Percentiles rank a stretch among this genome's conserved stretches.
Conservation (phyloP, 2,329 filamentous ascomycete species). For the Ceratocystis smalleyi region DNA sequence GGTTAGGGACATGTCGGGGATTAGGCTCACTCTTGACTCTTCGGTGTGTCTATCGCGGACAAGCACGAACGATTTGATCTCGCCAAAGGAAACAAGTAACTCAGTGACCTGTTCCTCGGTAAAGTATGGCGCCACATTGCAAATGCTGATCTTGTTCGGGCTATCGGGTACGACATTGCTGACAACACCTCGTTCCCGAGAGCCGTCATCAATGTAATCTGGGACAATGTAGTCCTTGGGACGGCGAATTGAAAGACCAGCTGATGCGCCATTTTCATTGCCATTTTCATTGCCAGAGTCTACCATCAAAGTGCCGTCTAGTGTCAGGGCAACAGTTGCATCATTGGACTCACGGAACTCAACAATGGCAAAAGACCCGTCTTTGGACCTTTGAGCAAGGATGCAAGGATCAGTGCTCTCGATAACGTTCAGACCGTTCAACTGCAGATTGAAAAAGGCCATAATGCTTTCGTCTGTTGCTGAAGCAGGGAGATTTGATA, state of each 20-base stretch:
- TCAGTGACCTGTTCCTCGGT: slow-evolving; percentile 85
- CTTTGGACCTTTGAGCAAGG: slow-evolving; percentile 64
- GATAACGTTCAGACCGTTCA: slow-evolving; percentile 91
- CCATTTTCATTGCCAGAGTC: slow-evolving; percentile 38
- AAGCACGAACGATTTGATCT: slow-evolving; percentile 78
- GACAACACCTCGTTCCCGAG: slow-evolving; percentile 60
- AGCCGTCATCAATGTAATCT: slow-evolving; percentile 50
- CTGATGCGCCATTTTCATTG: slow-evolving; percentile 35
- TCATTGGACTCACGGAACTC: slow-evolving; percentile 83
- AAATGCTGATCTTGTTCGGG: slow-evolving; percentile 85
- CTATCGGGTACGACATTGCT: slow-evolving; percentile 76
- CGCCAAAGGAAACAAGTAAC: slow-evolving; percentile 77
- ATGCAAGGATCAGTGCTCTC: slow-evolving; percentile 72
- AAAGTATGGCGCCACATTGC: slow-evolving; percentile 76
- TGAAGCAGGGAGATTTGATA: slow-evolving; percentile 61
- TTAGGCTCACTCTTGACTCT: slow-evolving; percentile 60
- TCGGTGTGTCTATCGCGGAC: slow-evolving; percentile 76
- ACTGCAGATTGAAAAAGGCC: slow-evolving; percentile 86
- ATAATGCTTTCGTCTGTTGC: slow-evolving; percentile 62
- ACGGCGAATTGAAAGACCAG: slow-evolving; percentile 60
- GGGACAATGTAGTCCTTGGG: slow-evolving; percentile 97
- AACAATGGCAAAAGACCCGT: slow-evolving; percentile 65
- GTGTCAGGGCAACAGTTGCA: slow-evolving; percentile 75
- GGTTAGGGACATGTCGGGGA: neutral
- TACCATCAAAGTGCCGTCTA: slow-evolving; percentile 83